phyloP scores from a whole-genome alignment of 768 basidiomycete species.

The Termitomyces sp. region DNA sequence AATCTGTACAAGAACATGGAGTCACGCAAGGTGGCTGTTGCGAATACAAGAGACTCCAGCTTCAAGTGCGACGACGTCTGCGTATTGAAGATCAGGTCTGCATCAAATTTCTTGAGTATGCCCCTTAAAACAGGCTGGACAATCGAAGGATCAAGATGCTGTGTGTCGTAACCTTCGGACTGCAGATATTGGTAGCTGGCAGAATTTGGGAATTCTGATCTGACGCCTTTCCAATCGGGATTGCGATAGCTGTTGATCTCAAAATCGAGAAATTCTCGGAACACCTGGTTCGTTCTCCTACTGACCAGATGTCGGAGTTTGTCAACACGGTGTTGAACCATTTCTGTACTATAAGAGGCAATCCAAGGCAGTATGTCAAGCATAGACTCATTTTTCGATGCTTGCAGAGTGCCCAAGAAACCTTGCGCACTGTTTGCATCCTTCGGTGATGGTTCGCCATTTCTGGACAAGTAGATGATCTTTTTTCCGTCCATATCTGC shows the following conservation, averaged over 20 bases:
- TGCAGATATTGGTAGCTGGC: neutral
- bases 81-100: neutral
- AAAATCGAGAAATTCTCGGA: neutral
- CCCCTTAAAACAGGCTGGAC: neutral
- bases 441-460: neutral
- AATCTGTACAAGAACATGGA: neutral
- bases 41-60: neutral
- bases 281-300: neutral
- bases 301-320: neutral
- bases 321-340: neutral
- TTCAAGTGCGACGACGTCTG: neutral
- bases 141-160: neutral
- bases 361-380: neutral
- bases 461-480: neutral
- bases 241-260: neutral
- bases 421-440: neutral
- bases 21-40: neutral
- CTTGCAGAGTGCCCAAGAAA: neutral
- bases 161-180: neutral
- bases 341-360: neutral
- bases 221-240: neutral
- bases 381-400: neutral
- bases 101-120: neutral
- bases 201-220: neutral
- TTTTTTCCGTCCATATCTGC: neutral